A percentile compares a stretch with the other conserved stretches of the same genome.
Conservation (phyloP, 176 grass and related monocot species). For the Avena eriantha region DNA sequence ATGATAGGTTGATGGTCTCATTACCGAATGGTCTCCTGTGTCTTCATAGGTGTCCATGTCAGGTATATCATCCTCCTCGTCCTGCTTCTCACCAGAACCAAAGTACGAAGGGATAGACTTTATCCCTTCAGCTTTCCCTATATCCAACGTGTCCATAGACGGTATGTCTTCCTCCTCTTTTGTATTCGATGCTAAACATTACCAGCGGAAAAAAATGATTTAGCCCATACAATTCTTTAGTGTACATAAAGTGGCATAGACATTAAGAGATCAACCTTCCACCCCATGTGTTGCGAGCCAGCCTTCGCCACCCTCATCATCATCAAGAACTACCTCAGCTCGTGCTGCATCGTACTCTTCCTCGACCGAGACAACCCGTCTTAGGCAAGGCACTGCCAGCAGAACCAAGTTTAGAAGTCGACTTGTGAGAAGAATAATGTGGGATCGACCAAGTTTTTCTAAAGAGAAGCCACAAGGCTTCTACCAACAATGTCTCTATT, state of each 20-base stretch:
- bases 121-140: slow-evolving; percentile 73
- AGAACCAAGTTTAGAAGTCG: neutral
- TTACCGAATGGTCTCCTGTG: slow-evolving; percentile 68
- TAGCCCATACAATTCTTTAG: slow-evolving; percentile 19
- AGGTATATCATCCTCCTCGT: slow-evolving; percentile 98
- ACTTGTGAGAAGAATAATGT: slow-evolving; percentile 12
- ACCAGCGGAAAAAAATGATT: slow-evolving; percentile 4
- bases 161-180: slow-evolving; percentile 87
- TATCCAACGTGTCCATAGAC: slow-evolving; percentile 77
- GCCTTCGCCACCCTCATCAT: slow-evolving; percentile 67
- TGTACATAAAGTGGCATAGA: neutral
- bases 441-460: neutral
- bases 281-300: slow-evolving; percentile 95
- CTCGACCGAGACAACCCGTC: slow-evolving; percentile 70
- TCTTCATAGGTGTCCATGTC: slow-evolving; percentile 84
- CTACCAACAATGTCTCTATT: neutral
- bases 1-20: slow-evolving; percentile 35
- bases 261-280: slow-evolving; percentile 56
- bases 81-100: slow-evolving; percentile 64
- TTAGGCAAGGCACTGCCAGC: slow-evolving; percentile 82
- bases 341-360: slow-evolving; percentile 87
- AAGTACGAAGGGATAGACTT: slow-evolving; percentile 81
- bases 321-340: slow-evolving; percentile 80
- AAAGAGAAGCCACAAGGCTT: neutral
- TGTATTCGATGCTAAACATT: slow-evolving; percentile 61